phyloP scores from a whole-genome alignment of 768 basidiomycete species.

The Gymnopilus junonius region DNA sequence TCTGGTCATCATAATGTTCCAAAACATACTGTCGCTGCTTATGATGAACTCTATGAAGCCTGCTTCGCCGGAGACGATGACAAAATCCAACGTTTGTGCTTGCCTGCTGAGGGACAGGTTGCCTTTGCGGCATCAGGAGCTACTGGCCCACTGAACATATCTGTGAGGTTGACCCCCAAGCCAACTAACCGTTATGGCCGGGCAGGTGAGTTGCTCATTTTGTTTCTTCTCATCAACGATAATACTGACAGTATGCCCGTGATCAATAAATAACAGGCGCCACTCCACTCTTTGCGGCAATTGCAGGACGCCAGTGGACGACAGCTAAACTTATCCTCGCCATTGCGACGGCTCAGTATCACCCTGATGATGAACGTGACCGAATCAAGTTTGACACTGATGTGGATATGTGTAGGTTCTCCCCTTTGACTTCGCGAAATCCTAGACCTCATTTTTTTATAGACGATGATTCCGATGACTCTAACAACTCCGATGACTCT shows the following conservation, averaged over 20 bases:
- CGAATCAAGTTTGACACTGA: conserved; percentile 37
- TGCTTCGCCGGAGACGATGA: conserved; percentile 56
- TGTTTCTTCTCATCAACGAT: not conserved
- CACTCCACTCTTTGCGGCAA: conserved; percentile 56
- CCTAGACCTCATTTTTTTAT: not conserved
- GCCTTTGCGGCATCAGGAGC: conserved; percentile 21
- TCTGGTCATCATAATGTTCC: conserved; percentile 31
- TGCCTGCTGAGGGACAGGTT: conserved; percentile 41
- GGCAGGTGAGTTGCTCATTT: conserved; percentile 26
- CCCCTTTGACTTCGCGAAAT: not conserved
- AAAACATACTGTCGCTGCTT: conserved; percentile 37
- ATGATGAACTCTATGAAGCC: conserved; percentile 63
- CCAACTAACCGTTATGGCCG: conserved; percentile 15
- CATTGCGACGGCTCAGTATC: conserved; percentile 59
- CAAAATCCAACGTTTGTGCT: conserved; percentile 54
- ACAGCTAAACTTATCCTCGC: conserved; percentile 64
- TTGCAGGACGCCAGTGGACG: conserved; percentile 54
- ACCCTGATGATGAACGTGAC: conserved; percentile 38
- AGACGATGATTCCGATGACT: conserved; percentile 48
- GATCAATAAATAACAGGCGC: conserved; percentile 33
- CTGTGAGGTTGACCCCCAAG: conserved; percentile 33
- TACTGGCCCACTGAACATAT: conserved; percentile 46
- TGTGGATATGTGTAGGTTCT: conserved; percentile 37
- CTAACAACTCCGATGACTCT: too few species aligned
- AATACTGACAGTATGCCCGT: not conserved